Conservation (phyloP, 2,329 filamentous ascomycete species). For the Microcera coccophila region DNA sequence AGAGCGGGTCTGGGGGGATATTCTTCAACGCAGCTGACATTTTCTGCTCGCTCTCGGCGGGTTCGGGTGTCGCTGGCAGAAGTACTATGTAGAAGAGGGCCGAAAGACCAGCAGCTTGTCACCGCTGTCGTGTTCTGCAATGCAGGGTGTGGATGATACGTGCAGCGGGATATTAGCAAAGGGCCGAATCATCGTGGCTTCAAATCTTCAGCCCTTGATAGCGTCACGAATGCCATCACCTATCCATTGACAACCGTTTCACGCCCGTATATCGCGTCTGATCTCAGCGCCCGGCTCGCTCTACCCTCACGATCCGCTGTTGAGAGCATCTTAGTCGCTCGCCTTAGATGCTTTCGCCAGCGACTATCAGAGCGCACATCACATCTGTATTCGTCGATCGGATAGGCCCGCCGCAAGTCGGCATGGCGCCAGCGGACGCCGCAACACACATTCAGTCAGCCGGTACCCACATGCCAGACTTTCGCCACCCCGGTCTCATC, state of each 20-base stretch:
- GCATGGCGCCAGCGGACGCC: slow-evolving; percentile 16
- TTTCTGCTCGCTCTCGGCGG: too few relatives aligned
- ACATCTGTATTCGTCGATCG: slow-evolving; percentile 14
- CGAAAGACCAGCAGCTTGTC: too few relatives aligned
- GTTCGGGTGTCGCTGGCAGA: too few relatives aligned
- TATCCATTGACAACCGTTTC: too few relatives aligned
- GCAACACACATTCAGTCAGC: background rate
- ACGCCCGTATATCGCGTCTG: too few relatives aligned
- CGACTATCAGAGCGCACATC: background rate
- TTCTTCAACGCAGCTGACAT: background rate
- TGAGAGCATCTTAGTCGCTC: too few relatives aligned
- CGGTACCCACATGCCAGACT: background rate
- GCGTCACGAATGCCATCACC: too few relatives aligned
- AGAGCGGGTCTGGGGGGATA: slow-evolving; percentile 1
- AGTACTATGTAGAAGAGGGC: too few relatives aligned
- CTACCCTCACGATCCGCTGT: background rate
- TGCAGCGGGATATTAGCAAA: slow-evolving; percentile 6
- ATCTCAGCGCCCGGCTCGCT: background rate
- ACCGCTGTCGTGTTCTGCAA: too few relatives aligned
- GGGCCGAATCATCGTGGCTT: slow-evolving; percentile 6
- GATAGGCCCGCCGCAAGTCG: slow-evolving; percentile 30
- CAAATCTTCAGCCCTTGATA: too few relatives aligned
- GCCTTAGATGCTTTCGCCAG: background rate
- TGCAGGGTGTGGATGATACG: too few relatives aligned
- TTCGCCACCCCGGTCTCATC: background rate